Conservation (phyloP, 2,329 filamentous ascomycete genomes). For the Aspergillus luchuensis region DNA sequence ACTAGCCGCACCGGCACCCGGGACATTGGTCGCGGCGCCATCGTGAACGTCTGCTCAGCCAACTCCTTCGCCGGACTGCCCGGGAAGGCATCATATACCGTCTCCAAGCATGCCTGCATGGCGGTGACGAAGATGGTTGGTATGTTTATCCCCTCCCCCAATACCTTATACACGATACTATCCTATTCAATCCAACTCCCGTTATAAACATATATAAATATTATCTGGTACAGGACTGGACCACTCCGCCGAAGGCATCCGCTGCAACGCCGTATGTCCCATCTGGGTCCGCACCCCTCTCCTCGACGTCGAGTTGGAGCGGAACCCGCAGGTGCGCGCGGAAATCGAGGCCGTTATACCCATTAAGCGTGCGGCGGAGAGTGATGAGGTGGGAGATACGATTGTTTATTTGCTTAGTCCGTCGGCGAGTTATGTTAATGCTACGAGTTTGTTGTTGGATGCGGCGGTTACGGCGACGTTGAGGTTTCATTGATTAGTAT, state of each 20-base stretch:
- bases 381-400: not conserved
- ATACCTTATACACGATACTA: no score
- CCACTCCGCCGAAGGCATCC: not conserved
- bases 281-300: not conserved
- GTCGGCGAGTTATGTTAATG: slow-evolving; percentile 10
- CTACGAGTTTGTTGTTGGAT: no score
- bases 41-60: slow-evolving; percentile 3
- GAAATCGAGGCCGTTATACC: no score
- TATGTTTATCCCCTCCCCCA: not conserved
- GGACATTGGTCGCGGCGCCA: slow-evolving; percentile 5
- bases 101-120: slow-evolving; percentile 10
- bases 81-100: slow-evolving; percentile 2
- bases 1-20: not conserved
- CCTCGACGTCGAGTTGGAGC: not conserved
- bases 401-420: slow-evolving; percentile 7
- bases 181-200: no score
- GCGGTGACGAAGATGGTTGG: slow-evolving; percentile 7
- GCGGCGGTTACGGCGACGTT: no score
- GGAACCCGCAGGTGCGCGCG: not conserved
- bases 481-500: no score
- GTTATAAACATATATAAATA: no score
- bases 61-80: slow-evolving; percentile 3
- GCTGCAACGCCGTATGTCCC: not conserved
- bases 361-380: not conserved
- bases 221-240: not conserved